A percentile compares a stretch with the other conserved stretches of the same genome.
Conservation (phyloP, 148 eudicot genomes). For the Limonium bicolor region DNA sequence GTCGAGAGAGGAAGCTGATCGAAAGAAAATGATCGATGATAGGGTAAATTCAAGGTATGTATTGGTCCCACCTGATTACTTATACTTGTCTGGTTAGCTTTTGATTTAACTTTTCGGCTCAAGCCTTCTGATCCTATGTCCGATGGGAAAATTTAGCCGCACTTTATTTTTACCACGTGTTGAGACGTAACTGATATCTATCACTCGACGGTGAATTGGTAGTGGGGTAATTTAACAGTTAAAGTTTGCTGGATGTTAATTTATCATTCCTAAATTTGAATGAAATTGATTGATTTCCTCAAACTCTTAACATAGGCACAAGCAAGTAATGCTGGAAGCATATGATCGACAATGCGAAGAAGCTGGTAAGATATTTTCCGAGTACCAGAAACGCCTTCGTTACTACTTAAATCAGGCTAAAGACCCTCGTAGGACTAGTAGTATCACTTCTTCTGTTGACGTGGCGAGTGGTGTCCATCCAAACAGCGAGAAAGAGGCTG, state of each 20-base stretch:
- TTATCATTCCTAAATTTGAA: no score
- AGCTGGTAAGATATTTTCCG: constrained; percentile 90
- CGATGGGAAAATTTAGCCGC: no score
- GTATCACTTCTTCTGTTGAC: constrained; percentile 37
- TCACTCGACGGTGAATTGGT: no score
- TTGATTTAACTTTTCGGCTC: no score
- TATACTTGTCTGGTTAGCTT: no score
- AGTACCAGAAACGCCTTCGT: constrained; percentile 87
- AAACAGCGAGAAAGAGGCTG: constrained; percentile 52
- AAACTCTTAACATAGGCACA: constrained; percentile 77
- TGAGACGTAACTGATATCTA: no score
- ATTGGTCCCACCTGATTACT: no score
- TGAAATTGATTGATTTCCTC: no score
- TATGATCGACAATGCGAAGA: constrained; percentile 95
- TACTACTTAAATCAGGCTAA: constrained; percentile 73
- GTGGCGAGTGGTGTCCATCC: constrained; percentile 41
- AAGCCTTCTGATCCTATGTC: no score
- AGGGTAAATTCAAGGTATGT: constrained; percentile 87
- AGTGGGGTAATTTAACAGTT: no score
- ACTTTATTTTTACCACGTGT: no score
- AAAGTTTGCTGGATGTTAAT: no score
- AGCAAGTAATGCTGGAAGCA: constrained; percentile 85
- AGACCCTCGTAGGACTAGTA: constrained; percentile 48
- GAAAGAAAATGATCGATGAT: constrained; percentile 95
- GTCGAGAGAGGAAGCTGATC: constrained; percentile 77